Evolutionary conservation across 495 filamentous ascomycete genomes (phyloP).

Genomic region (Podospora conica): DNA sequence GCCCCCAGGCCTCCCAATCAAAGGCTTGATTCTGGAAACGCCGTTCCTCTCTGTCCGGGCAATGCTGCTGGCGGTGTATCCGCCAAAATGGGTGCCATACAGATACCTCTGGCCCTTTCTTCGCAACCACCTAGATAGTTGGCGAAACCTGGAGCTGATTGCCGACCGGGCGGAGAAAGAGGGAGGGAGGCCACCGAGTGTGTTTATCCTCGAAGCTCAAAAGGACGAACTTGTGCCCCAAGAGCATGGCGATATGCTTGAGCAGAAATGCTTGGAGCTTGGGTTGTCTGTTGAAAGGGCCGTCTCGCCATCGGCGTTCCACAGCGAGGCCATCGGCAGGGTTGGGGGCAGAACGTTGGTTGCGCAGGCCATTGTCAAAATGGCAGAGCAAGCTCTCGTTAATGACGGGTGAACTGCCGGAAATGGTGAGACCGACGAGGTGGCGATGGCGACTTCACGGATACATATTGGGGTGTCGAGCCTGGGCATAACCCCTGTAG

Average conservation of each 20-base stretch:
- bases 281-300: constrained; percentile 33
- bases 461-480: background rate
- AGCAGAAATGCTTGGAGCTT: constrained; percentile 36
- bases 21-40: constrained; percentile 64
- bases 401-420: background rate
- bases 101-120: constrained; percentile 45
- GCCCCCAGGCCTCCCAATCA: constrained; percentile 19
- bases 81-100: constrained; percentile 79
- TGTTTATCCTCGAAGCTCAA: constrained; percentile 57
- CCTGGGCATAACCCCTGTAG: constrained; percentile 10
- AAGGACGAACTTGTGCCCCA: constrained; percentile 64
- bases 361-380: constrained; percentile 27
- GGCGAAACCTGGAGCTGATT: constrained; percentile 35
- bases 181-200: constrained; percentile 22
- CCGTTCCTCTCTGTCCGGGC: constrained; percentile 66
- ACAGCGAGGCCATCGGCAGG: constrained; percentile 42
- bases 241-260: constrained; percentile 48
- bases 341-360: constrained; percentile 37
- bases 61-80: constrained; percentile 70
- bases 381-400: constrained; percentile 16
- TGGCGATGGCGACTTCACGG: constrained; percentile 11
- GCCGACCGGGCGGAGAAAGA: constrained; percentile 18
- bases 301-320: constrained; percentile 35
- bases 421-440: background rate
- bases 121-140: constrained; percentile 42